Evolutionary conservation across 306 rosid species (phyloP).

Genomic region (Pachyrhizus erosus): DNA sequence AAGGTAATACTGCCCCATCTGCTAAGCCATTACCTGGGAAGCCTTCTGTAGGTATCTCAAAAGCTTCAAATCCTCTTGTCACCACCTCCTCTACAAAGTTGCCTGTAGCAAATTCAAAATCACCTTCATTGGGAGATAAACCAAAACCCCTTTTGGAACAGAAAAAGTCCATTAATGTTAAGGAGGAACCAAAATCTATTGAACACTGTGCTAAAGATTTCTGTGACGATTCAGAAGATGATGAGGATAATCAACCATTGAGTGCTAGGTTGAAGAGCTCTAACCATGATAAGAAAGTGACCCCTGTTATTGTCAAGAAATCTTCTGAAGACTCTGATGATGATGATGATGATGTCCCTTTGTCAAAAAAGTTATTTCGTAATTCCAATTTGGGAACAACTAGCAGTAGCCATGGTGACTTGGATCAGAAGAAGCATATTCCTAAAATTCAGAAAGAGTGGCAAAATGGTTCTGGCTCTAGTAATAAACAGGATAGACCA

Average conservation of each 20-base stretch:
- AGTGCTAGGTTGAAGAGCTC: conserved; percentile 46
- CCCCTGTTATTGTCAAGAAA: conserved; percentile 38
- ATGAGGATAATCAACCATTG: conserved; percentile 54
- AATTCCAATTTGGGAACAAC: conserved; percentile 44
- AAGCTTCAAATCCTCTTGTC: conserved; percentile 31
- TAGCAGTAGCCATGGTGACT: conserved; percentile 28
- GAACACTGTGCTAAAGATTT: not conserved
- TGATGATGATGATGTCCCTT: conserved; percentile 54
- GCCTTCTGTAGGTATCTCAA: conserved; percentile 41
- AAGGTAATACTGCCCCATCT: conserved; percentile 35
- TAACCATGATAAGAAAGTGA: conserved; percentile 37
- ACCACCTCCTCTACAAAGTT: conserved; percentile 32
- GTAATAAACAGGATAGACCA: conserved; percentile 39
- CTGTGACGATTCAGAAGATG: conserved; percentile 51
- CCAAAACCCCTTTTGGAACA: conserved; percentile 26
- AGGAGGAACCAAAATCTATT: conserved; percentile 35
- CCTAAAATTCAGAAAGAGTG: conserved; percentile 41
- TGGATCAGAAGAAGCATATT: conserved; percentile 47
- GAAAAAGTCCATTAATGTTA: conserved; percentile 37
- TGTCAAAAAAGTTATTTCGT: conserved; percentile 41
- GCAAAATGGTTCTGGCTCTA: conserved; percentile 46
- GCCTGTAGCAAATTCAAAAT: conserved; percentile 38
- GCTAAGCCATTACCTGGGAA: conserved; percentile 34
- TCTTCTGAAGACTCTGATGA: conserved; percentile 53
- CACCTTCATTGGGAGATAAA: conserved; percentile 32